A percentile compares a stretch with the other conserved stretches of the same genome.
Evolutionary conservation across 441 rosid species (phyloP).

Genomic region (Lepidium campestre): DNA sequence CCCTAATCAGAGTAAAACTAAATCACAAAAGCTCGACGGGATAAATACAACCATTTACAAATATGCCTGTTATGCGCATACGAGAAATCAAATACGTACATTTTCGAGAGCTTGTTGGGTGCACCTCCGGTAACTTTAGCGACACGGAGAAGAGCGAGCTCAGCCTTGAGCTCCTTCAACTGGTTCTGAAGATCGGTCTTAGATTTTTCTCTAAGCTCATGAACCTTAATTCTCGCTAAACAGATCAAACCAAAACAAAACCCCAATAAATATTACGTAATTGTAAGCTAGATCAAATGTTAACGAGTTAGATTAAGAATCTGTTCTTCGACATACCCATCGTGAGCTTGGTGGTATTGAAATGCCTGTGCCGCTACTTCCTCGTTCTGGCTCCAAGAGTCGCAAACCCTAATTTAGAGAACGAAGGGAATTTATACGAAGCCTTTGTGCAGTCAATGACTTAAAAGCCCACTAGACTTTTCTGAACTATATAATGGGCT

Average conservation of each 20-base stretch:
- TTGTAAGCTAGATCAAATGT: neutral
- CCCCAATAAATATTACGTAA: neutral
- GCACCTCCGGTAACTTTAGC: slow-evolving; percentile 59
- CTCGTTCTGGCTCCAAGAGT: slow-evolving; percentile 6
- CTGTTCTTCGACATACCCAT: slow-evolving; percentile 14
- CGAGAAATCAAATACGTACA: slow-evolving; percentile 14
- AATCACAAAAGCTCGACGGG: neutral
- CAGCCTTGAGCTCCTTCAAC: slow-evolving; percentile 34
- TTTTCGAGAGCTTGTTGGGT: slow-evolving; percentile 50
- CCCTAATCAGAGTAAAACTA: neutral
- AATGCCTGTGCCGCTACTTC: neutral
- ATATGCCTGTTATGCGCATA: neutral
- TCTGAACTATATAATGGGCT: neutral
- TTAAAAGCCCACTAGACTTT: neutral
- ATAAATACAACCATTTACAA: neutral
- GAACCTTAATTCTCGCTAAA: slow-evolving; percentile 52
- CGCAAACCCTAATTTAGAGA: slow-evolving; percentile 1
- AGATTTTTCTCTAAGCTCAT: slow-evolving; percentile 46
- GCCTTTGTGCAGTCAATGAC: neutral
- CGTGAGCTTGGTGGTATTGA: neutral
- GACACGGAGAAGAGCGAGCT: slow-evolving; percentile 42
- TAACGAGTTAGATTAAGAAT: neutral
- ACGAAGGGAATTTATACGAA: neutral
- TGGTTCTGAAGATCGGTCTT: slow-evolving; percentile 42
- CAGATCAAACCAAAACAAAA: neutral